A percentile compares a stretch with the other conserved stretches of the same genome.
phyloP scores from a whole-genome alignment of 2,329 filamentous ascomycete genomes.

The Epichloe sylvatica region DNA sequence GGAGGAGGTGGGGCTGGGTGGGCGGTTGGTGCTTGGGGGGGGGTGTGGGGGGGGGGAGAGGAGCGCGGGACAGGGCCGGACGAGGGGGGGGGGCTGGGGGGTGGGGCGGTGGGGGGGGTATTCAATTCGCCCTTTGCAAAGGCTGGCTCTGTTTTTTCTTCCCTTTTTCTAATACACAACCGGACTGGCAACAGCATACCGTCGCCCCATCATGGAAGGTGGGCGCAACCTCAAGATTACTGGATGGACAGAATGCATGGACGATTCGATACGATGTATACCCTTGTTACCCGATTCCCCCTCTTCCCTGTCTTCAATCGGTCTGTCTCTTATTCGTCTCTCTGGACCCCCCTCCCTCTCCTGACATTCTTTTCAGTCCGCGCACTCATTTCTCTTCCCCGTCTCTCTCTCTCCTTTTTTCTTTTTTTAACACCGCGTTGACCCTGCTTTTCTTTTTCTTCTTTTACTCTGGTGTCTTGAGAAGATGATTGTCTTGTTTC shows the following conservation, averaged over 20 bases:
- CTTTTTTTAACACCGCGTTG: slow-evolving; percentile 1
- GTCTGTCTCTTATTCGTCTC: slow-evolving; percentile 4
- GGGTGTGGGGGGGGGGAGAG: no score
- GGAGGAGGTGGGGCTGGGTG: no score
- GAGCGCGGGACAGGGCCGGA: no score
- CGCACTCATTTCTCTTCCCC: background rate
- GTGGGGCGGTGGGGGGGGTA: background rate
- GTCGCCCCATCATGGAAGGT: slow-evolving; percentile 1
- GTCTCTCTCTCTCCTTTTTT: no score
- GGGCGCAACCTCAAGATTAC: slow-evolving; percentile 14
- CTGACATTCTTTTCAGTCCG: background rate
- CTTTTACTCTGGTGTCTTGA: background rate
- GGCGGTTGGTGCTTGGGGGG: no score
- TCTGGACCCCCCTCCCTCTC: slow-evolving; percentile 6
- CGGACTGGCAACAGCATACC: slow-evolving; percentile 26
- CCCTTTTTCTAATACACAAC: slow-evolving; percentile 22
- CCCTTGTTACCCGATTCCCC: slow-evolving; percentile 21
- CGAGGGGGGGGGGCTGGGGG: no score
- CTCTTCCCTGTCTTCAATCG: slow-evolving; percentile 9
- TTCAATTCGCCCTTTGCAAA: background rate
- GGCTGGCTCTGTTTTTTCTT: slow-evolving; percentile 9
- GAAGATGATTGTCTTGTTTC: background rate
- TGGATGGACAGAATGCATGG: slow-evolving; percentile 29
- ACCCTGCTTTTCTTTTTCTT: slow-evolving; percentile 4
- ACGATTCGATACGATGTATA: slow-evolving; percentile 32